A percentile compares a stretch with the other conserved stretches of the same genome.
These are phyloP conservation scores for Endoconidiophora polonica DNA, from an alignment of 2,329 filamentous ascomycete species.

Conservation along the genomic window DNA sequence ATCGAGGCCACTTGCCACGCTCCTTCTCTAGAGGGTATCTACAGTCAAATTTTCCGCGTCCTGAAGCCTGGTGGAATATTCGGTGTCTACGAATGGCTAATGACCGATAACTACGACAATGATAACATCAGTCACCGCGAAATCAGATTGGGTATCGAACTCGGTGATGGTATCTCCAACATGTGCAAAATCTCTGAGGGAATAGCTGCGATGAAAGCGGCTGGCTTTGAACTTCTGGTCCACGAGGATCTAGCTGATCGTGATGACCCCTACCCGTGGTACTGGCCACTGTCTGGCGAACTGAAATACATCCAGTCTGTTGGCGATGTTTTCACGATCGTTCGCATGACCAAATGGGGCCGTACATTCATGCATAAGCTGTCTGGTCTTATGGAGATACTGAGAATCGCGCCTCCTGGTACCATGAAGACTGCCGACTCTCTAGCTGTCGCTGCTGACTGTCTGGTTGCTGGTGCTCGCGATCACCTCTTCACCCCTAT, in stretches of 20 bases:
- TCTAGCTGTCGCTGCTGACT: constrained; percentile 65
- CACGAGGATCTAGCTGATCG: constrained; percentile 76
- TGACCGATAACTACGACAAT: constrained; percentile 92
- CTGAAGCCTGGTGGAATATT: constrained; percentile 92
- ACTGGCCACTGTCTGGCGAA: constrained; percentile 78
- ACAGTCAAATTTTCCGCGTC: constrained; percentile 85
- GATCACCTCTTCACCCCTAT: constrained; percentile 95
- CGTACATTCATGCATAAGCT: constrained; percentile 60
- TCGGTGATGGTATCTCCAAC: constrained; percentile 91
- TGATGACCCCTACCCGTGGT: constrained; percentile 70
- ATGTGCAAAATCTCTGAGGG: constrained; percentile 83
- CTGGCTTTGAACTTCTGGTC: constrained; percentile 69
- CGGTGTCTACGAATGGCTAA: constrained; percentile 97
- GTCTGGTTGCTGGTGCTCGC: constrained; percentile 68
- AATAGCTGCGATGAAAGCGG: constrained; percentile 64
- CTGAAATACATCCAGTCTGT: constrained; percentile 67
- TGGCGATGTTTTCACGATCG: constrained; percentile 66
- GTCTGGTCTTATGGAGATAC: constrained; percentile 56
- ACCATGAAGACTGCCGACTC: constrained; percentile 93
- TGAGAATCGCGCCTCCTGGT: constrained; percentile 61
- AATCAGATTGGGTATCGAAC: constrained; percentile 87
- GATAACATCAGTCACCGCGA: constrained; percentile 70
- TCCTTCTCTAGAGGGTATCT: constrained; percentile 76
- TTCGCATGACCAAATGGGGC: constrained; percentile 77
- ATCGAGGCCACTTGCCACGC: constrained; percentile 97